Conservation (phyloP, 495 filamentous ascomycete species). For the Haplographium delicatum region DNA sequence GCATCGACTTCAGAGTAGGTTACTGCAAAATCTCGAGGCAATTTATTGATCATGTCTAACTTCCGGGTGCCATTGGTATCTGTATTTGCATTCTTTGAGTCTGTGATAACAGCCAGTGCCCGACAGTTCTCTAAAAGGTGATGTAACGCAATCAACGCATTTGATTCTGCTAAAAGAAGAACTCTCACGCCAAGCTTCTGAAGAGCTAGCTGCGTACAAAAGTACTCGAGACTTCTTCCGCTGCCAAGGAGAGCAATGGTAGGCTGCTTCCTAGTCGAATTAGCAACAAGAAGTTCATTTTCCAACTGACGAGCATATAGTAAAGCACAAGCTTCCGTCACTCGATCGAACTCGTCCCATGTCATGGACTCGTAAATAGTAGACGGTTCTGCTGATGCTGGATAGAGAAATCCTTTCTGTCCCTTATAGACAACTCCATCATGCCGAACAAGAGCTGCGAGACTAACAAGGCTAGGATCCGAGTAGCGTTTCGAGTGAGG, state of each 20-base stretch:
- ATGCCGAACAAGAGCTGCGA: slow-evolving; percentile 23
- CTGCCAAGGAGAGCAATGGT: slow-evolving; percentile 22
- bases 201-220: slow-evolving; percentile 23
- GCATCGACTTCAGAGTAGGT: slow-evolving; percentile 13
- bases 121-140: slow-evolving; percentile 19
- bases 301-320: slow-evolving; percentile 14
- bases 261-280: slow-evolving; percentile 19
- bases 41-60: slow-evolving; percentile 14
- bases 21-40: not conserved
- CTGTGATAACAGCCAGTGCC: slow-evolving; percentile 21
- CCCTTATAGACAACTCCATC: slow-evolving; percentile 17
- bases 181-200: slow-evolving; percentile 26
- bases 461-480: slow-evolving; percentile 20
- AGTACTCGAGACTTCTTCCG: slow-evolving; percentile 23
- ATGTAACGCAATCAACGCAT: slow-evolving; percentile 20
- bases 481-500: slow-evolving; percentile 25
- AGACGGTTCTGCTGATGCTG: slow-evolving; percentile 4
- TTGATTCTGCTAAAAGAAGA: slow-evolving; percentile 23
- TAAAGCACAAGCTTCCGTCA: slow-evolving; percentile 20
- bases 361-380: slow-evolving; percentile 20
- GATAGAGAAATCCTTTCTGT: slow-evolving; percentile 22
- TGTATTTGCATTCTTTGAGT: slow-evolving; percentile 14
- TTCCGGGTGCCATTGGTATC: slow-evolving; percentile 19
- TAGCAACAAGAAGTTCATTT: slow-evolving; percentile 15
- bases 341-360: slow-evolving; percentile 24